Percentiles rank a stretch among this genome's conserved stretches.
Evolutionary conservation across 768 basidiomycete genomes (phyloP).

Genomic region (Holtermannia corniformis): DNA sequence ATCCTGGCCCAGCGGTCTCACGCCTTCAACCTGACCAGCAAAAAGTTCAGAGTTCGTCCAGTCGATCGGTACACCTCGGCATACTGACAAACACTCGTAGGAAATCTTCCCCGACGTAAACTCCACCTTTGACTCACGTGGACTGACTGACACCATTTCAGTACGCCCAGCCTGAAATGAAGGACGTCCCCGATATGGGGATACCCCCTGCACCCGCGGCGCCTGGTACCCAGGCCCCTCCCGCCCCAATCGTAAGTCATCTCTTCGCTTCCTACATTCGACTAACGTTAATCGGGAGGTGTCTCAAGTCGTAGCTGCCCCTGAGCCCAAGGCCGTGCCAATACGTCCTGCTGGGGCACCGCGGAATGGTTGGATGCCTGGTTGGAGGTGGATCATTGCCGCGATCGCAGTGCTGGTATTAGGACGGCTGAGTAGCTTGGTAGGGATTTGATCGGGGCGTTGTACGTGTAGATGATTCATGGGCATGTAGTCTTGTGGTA

Average conservation of each 20-base stretch:
- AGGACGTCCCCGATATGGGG: conserved; percentile 88
- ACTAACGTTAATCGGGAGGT: conserved; percentile 8
- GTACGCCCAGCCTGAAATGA: conserved; percentile 59
- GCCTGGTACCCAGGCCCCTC: conserved; percentile 14
- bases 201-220: conserved; percentile 24
- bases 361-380: conserved; percentile 19
- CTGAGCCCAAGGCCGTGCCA: neutral
- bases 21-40: conserved; percentile 68
- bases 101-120: conserved; percentile 83
- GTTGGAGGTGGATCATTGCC: conserved; percentile 32
- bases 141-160: conserved; percentile 37
- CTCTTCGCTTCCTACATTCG: neutral
- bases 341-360: neutral
- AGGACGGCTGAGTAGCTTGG: conserved; percentile 28
- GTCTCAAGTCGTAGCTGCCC: conserved; percentile 12
- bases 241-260: conserved; percentile 3
- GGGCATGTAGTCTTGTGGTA: no score
- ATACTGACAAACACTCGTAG: conserved; percentile 4
- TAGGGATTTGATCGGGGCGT: conserved; percentile 4
- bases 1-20: conserved; percentile 70
- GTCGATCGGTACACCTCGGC: neutral
- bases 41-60: conserved; percentile 53
- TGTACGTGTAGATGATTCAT: no score
- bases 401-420: conserved; percentile 31
- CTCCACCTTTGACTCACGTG: conserved; percentile 9